These are phyloP conservation scores for Apiosordaria backusii DNA, from an alignment of 495 filamentous ascomycete genomes.

Conservation along the genomic window DNA sequence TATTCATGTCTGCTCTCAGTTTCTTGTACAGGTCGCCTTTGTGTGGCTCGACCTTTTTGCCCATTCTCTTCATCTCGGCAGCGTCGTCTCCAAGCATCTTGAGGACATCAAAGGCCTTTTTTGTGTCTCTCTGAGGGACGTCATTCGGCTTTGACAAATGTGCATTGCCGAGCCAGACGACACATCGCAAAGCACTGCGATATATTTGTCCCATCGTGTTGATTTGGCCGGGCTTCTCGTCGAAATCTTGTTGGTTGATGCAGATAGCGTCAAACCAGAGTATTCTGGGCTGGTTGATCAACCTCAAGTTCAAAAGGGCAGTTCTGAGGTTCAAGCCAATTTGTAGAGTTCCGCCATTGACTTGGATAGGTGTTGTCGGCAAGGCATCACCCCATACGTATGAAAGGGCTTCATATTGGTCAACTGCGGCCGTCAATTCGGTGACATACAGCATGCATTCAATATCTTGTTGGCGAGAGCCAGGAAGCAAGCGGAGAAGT, in stretches of 20 bases:
- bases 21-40: slow-evolving; percentile 2
- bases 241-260: slow-evolving; percentile 22
- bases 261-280: slow-evolving; percentile 26
- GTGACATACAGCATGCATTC: slow-evolving; percentile 15
- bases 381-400: slow-evolving; percentile 33
- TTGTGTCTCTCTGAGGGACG: not conserved
- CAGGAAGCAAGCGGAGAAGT: slow-evolving; percentile 13
- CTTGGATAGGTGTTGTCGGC: not conserved
- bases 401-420: slow-evolving; percentile 32
- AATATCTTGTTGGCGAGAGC: slow-evolving; percentile 4
- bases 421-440: not conserved
- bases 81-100: slow-evolving; percentile 9
- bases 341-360: slow-evolving; percentile 4
- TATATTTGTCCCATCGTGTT: slow-evolving; percentile 18
- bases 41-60: not conserved
- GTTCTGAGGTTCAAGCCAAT: slow-evolving; percentile 14
- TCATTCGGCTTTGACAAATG: not conserved
- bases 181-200: slow-evolving; percentile 2
- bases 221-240: slow-evolving; percentile 17
- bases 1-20: not conserved
- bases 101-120: slow-evolving; percentile 4
- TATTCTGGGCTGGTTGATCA: not conserved
- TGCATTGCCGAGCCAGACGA: slow-evolving; percentile 16
- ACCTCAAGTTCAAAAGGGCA: slow-evolving; percentile 14
- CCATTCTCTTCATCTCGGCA: not conserved